A percentile compares a stretch with the other conserved stretches of the same genome.
Conservation (phyloP, 2,329 filamentous ascomycete species). For the Nothophoma quercina region DNA sequence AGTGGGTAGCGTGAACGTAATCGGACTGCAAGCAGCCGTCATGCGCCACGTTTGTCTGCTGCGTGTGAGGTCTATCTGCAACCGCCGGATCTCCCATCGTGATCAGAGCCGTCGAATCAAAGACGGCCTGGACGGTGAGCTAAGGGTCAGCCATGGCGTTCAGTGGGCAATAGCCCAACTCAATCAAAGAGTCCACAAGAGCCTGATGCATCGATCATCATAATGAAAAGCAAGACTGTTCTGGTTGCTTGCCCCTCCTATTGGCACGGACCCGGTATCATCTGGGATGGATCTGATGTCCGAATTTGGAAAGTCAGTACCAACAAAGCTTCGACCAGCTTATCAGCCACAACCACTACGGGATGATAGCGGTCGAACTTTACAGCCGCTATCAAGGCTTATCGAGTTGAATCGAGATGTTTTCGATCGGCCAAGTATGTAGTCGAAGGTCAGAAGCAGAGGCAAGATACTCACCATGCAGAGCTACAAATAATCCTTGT, state of each 20-base stretch:
- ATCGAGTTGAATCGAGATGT: slow-evolving; percentile 20
- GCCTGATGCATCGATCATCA: slow-evolving; percentile 28
- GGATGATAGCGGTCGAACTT: slow-evolving; percentile 21
- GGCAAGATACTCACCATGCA: not conserved
- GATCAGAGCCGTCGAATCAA: slow-evolving; percentile 27
- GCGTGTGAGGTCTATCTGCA: slow-evolving; percentile 14
- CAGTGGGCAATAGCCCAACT: slow-evolving; percentile 19
- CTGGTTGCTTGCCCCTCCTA: slow-evolving; percentile 36
- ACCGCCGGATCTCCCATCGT: slow-evolving; percentile 31
- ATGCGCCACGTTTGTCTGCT: slow-evolving; percentile 29
- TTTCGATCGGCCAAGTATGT: not conserved
- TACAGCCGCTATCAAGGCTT: slow-evolving; percentile 26
- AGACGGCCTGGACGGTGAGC: slow-evolving; percentile 12
- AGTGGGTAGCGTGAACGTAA: slow-evolving; percentile 38
- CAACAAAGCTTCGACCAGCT: slow-evolving; percentile 27
- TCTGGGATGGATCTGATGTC: slow-evolving; percentile 39
- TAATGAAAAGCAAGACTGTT: slow-evolving; percentile 32
- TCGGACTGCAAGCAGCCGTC: slow-evolving; percentile 27
- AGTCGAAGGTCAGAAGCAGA: not conserved
- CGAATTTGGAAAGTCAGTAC: slow-evolving; percentile 32
- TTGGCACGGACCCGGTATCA: slow-evolving; percentile 31
- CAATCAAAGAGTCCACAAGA: slow-evolving; percentile 22
- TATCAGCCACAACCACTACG: slow-evolving; percentile 24
- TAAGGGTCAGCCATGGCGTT: slow-evolving; percentile 17
- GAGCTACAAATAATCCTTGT: not conserved